phyloP scores from a whole-genome alignment of 257 asterid genomes.

The Primulina tabacum region DNA sequence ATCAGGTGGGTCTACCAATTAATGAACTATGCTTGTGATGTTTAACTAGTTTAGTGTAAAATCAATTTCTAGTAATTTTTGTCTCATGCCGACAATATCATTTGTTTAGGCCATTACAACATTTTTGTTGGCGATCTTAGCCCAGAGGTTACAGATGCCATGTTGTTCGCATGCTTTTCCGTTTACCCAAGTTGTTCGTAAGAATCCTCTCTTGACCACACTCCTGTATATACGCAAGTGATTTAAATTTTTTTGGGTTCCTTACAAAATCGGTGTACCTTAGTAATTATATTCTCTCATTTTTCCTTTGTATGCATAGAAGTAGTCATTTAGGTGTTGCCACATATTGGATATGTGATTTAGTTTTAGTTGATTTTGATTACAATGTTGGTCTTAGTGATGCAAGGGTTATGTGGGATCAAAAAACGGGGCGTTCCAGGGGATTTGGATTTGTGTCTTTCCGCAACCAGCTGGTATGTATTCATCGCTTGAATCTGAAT shows the following conservation, averaged over 20 bases:
- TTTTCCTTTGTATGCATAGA: neutral
- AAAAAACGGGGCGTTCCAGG: slow-evolving; percentile 81
- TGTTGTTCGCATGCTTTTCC: slow-evolving; percentile 74
- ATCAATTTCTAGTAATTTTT: neutral
- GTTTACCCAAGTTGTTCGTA: slow-evolving; percentile 76
- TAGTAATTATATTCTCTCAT: neutral
- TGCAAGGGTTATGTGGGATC: slow-evolving; percentile 98
- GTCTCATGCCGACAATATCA: slow-evolving; percentile 21
- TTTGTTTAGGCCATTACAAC: slow-evolving; percentile 67
- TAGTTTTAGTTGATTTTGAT: slow-evolving; percentile 21
- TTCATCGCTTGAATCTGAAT: slow-evolving; percentile 12
- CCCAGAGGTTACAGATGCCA: slow-evolving; percentile 94
- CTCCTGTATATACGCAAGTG: neutral
- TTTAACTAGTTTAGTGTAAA: slow-evolving; percentile 6
- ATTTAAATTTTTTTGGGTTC: neutral
- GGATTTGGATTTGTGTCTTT: slow-evolving; percentile 96
- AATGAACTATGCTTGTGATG: slow-evolving; percentile 14
- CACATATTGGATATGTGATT: slow-evolving; percentile 13
- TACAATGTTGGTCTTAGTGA: slow-evolving; percentile 38
- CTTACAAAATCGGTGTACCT: neutral
- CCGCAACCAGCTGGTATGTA: slow-evolving; percentile 75
- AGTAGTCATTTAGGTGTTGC: neutral
- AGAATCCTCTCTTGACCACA: slow-evolving; percentile 33
- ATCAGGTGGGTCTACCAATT: slow-evolving; percentile 45
- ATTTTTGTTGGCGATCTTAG: slow-evolving; percentile 94